phyloP scores from a whole-genome alignment of 2,329 filamentous ascomycete genomes.

The Exophiala viscosa region DNA sequence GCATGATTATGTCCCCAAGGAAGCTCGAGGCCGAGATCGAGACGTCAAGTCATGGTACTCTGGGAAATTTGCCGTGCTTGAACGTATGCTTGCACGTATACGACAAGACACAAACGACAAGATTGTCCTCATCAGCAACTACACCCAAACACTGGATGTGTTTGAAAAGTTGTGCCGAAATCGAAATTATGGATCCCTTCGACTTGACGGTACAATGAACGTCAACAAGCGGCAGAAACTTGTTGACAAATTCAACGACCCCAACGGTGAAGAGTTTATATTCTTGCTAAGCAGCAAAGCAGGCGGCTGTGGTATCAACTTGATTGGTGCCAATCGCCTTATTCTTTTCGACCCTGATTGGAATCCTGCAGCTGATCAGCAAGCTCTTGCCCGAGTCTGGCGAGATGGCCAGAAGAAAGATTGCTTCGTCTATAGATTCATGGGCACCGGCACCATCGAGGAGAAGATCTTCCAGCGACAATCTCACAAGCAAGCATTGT shows the following conservation, averaged over 20 bases:
- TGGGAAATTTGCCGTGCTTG: constrained; percentile 97
- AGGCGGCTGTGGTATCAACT: constrained; percentile 90
- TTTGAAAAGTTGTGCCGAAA: constrained; percentile 87
- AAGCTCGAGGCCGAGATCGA: constrained; percentile 79
- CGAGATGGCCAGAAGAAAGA: constrained; percentile 99
- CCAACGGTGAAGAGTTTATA: constrained; percentile 81
- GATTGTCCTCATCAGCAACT: constrained; percentile 98
- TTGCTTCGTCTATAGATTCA: constrained; percentile 99
- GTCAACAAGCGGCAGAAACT: constrained; percentile 96
- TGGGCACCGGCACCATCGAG: constrained; percentile 94
- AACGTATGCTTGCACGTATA: constrained; percentile 94
- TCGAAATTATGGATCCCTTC: constrained; percentile 77
- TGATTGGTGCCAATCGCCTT: constrained; percentile 90
- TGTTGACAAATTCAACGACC: constrained; percentile 96
- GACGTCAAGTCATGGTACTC: constrained; percentile 95
- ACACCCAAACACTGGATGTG: constrained; percentile 91
- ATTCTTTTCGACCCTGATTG: constrained; percentile 96
- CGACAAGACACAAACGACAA: constrained; percentile 97
- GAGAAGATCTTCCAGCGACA: constrained; percentile 99
- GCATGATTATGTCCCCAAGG: constrained; percentile 82
- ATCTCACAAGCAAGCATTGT: constrained; percentile 95
- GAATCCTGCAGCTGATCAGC: constrained; percentile 97
- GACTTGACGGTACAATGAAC: constrained; percentile 95
- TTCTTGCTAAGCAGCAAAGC: constrained; percentile 97
- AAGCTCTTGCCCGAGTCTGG: constrained; percentile 95